These are phyloP conservation scores for Penicillium griseofulvum DNA, from an alignment of 2,329 filamentous ascomycete genomes.

Conservation along the genomic window DNA sequence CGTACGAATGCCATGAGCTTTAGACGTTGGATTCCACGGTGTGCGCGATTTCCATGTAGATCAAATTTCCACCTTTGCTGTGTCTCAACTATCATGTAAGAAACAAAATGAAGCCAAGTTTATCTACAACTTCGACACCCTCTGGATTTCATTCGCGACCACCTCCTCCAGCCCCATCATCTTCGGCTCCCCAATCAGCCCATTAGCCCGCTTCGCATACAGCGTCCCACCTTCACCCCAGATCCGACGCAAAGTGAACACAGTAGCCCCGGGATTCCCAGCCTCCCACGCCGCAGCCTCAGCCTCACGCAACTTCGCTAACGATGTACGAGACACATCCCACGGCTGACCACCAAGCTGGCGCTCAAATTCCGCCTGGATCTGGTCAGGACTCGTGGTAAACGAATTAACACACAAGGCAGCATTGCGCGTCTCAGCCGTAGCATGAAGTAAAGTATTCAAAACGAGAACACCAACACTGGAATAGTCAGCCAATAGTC, in stretches of 20 bases:
- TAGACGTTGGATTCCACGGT: background rate
- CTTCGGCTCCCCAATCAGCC: slow-evolving; percentile 53
- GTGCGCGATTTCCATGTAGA: background rate
- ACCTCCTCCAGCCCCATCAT: slow-evolving; percentile 54
- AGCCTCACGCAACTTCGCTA: slow-evolving; percentile 53
- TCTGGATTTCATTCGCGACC: slow-evolving; percentile 34
- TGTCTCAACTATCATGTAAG: background rate
- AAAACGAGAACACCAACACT: slow-evolving; percentile 67
- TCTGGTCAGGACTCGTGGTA: slow-evolving; percentile 60
- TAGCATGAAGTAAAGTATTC: slow-evolving; percentile 55
- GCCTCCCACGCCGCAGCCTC: slow-evolving; percentile 61
- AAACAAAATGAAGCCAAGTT: background rate
- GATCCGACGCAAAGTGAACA: slow-evolving; percentile 64
- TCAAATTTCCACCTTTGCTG: background rate
- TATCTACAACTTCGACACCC: slow-evolving; percentile 11
- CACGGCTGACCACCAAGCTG: slow-evolving; percentile 59
- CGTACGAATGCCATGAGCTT: slow-evolving; percentile 11
- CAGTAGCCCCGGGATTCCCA: slow-evolving; percentile 52
- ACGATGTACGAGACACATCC: slow-evolving; percentile 53
- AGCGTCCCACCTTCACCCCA: slow-evolving; percentile 71
- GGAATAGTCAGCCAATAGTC: slow-evolving; percentile 3
- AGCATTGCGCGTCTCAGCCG: slow-evolving; percentile 53
- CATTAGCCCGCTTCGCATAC: slow-evolving; percentile 68
- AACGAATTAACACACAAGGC: slow-evolving; percentile 70
- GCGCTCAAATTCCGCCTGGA: slow-evolving; percentile 65